phyloP scores from a whole-genome alignment of 805 yeast genomes.

The Saccharomycopsis oosterbeekiorum region DNA sequence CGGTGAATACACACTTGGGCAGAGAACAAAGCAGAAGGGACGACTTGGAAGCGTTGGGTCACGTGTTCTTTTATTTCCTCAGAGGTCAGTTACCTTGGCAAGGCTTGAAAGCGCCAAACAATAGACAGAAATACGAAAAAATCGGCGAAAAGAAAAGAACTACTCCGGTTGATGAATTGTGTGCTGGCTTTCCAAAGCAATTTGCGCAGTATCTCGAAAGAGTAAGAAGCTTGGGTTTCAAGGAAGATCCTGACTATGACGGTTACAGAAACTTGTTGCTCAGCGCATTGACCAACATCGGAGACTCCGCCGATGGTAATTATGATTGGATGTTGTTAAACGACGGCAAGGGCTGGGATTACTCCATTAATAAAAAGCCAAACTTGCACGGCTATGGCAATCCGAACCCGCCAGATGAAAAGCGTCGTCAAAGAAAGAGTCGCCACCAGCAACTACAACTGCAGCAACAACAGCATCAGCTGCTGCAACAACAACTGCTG shows the following conservation, averaged over 20 bases:
- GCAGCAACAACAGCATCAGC: slow-evolving; percentile 11
- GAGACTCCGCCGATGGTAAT: slow-evolving; percentile 71
- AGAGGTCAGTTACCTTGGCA: slow-evolving; percentile 98
- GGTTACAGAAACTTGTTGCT: slow-evolving; percentile 70
- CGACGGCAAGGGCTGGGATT: slow-evolving; percentile 95
- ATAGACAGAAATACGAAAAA: slow-evolving; percentile 94
- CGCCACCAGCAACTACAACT: slow-evolving; percentile 21
- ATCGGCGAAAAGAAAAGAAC: slow-evolving; percentile 94
- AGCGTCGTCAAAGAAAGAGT: slow-evolving; percentile 34
- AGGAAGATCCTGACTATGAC: slow-evolving; percentile 90
- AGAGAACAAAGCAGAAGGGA: slow-evolving; percentile 95
- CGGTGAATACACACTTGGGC: slow-evolving; percentile 93
- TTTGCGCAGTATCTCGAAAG: slow-evolving; percentile 85
- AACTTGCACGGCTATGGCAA: slow-evolving; percentile 94
- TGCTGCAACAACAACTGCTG: slow-evolving; percentile 14
- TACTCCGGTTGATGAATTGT: slow-evolving; percentile 75
- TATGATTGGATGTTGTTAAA: slow-evolving; percentile 98
- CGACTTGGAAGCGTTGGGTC: slow-evolving; percentile 93
- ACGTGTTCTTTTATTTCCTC: slow-evolving; percentile 89
- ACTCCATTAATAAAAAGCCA: slow-evolving; percentile 79
- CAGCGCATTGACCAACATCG: slow-evolving; percentile 63
- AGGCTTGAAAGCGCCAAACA: slow-evolving; percentile 95
- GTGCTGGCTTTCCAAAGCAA: slow-evolving; percentile 84
- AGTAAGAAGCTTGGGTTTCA: slow-evolving; percentile 84
- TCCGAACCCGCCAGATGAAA: slow-evolving; percentile 70